These are phyloP conservation scores for Blastobotrys illinoisensis DNA, from an alignment of 1,139 yeast genomes.

Conservation along the genomic window DNA sequence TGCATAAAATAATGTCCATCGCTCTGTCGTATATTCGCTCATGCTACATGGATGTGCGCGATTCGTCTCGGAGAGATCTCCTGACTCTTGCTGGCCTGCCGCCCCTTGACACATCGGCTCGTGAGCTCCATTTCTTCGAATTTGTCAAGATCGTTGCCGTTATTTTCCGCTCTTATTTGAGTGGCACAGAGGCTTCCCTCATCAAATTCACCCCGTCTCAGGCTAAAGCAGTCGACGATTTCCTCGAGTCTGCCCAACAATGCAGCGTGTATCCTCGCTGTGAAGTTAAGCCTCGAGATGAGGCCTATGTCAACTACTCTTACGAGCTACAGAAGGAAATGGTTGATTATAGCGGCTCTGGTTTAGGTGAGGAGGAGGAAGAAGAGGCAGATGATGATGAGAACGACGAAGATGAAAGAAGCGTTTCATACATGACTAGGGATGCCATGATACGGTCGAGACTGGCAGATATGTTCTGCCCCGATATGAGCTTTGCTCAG, in stretches of 20 bases:
- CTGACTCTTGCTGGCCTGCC: constrained; percentile 2
- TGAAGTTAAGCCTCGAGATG: neutral
- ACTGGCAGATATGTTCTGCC: neutral
- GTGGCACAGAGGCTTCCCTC: neutral
- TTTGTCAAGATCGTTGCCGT: constrained; percentile 1
- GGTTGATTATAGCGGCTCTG: neutral
- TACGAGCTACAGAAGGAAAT: neutral
- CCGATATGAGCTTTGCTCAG: neutral
- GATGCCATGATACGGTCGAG: neutral
- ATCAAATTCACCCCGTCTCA: constrained; percentile 1
- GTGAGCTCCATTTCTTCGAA: neutral
- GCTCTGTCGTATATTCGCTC: constrained; percentile 6
- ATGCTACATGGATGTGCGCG: constrained; percentile 5
- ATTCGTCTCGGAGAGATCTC: neutral
- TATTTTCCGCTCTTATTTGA: constrained; percentile 3
- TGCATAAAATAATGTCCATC: constrained; percentile 2
- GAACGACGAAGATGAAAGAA: neutral
- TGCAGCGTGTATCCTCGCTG: neutral
- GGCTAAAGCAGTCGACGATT: neutral
- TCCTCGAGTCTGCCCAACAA: neutral
- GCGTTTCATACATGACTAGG: neutral
- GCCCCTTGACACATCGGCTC: neutral
- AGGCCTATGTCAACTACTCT: neutral
- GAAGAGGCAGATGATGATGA: neutral
- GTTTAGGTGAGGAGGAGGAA: neutral